phyloP scores from a whole-genome alignment of 2,329 filamentous ascomycete genomes.

The Fusarium verticillioides region DNA sequence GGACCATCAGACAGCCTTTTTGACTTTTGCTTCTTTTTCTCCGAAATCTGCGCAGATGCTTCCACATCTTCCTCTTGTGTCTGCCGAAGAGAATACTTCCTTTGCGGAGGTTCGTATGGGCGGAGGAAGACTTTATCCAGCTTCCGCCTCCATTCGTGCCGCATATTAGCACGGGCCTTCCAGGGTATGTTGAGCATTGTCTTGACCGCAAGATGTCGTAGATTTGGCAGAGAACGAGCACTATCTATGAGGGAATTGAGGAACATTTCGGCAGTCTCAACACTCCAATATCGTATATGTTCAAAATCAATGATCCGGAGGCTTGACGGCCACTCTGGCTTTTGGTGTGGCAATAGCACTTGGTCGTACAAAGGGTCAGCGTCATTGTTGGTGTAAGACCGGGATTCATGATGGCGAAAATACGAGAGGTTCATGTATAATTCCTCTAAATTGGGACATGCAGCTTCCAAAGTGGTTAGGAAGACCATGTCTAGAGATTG shows the following conservation, averaged over 20 bases:
- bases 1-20: constrained; percentile 37
- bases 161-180: constrained; percentile 83
- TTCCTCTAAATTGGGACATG: constrained; percentile 76
- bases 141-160: constrained; percentile 79
- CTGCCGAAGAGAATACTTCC: constrained; percentile 38
- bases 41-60: background rate
- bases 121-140: constrained; percentile 75
- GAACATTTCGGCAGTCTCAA: constrained; percentile 77
- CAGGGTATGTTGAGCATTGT: constrained; percentile 84
- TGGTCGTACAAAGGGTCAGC: constrained; percentile 79
- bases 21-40: constrained; percentile 29
- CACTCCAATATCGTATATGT: constrained; percentile 80
- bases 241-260: constrained; percentile 81
- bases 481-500: constrained; percentile 82
- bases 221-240: constrained; percentile 70
- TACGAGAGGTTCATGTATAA: constrained; percentile 84
- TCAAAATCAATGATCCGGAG: constrained; percentile 79
- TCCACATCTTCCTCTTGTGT: constrained; percentile 7
- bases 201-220: constrained; percentile 78
- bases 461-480: constrained; percentile 69
- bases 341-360: constrained; percentile 70
- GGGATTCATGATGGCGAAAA: constrained; percentile 74
- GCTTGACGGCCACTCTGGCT: constrained; percentile 81
- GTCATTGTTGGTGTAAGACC: constrained; percentile 63
- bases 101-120: constrained; percentile 54